Conservation (phyloP, 139 green algal genomes). For the Desmodesmus armatus region DNA sequence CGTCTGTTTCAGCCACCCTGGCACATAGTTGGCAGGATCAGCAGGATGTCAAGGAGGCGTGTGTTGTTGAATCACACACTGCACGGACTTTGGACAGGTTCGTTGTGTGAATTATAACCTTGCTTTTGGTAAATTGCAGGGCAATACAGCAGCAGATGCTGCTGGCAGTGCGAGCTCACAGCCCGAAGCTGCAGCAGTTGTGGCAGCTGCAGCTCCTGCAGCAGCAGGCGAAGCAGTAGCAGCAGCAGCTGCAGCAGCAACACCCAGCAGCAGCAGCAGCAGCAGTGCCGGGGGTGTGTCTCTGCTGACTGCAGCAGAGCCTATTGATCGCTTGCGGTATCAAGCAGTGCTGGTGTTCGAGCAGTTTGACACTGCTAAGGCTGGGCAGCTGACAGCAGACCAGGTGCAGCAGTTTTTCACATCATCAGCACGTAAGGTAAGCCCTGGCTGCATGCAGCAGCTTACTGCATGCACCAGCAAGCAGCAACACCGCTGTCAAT, state of each 20-base stretch:
- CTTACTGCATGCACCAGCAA: not conserved
- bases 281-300: not conserved
- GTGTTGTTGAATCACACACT: too few species aligned
- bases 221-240: too few species aligned
- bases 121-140: too few species aligned
- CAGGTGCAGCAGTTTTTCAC: slow-evolving; percentile 41
- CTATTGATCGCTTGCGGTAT: slow-evolving; percentile 56
- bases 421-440: not conserved
- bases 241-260: not conserved
- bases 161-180: too few species aligned
- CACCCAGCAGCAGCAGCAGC: slow-evolving; percentile 1
- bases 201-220: too few species aligned
- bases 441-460: not conserved
- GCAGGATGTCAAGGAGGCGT: too few species aligned
- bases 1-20: too few species aligned
- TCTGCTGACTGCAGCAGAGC: slow-evolving; percentile 22
- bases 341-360: slow-evolving; percentile 58
- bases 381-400: not conserved
- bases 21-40: too few species aligned
- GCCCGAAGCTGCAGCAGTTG: too few species aligned
- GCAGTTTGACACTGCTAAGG: slow-evolving; percentile 33
- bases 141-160: too few species aligned
- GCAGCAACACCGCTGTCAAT: not conserved
- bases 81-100: too few species aligned
- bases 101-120: too few species aligned